Evolutionary conservation across 495 filamentous ascomycete species (phyloP).

Genomic region (Letharia lupina): DNA sequence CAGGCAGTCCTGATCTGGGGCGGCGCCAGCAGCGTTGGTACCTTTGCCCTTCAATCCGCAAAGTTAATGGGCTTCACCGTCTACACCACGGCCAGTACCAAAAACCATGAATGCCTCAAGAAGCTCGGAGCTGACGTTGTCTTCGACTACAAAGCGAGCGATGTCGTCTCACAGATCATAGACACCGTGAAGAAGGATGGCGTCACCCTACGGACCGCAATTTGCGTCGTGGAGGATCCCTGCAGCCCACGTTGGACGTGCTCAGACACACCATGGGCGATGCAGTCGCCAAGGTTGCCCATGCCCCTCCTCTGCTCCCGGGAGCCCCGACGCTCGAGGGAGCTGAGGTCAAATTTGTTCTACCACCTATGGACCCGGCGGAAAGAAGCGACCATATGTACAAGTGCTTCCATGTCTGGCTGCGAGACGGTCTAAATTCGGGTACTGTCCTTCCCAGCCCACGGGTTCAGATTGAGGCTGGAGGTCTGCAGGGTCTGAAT

Average conservation of each 20-base stretch:
- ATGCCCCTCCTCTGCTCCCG: neutral
- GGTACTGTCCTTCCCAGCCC: conserved; percentile 10
- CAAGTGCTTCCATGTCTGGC: conserved; percentile 3
- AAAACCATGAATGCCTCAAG: conserved; percentile 31
- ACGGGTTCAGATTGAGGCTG: neutral
- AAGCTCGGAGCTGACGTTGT: conserved; percentile 27
- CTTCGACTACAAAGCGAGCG: conserved; percentile 29
- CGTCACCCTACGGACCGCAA: conserved; percentile 9
- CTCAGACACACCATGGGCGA: neutral
- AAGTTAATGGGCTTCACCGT: conserved; percentile 28
- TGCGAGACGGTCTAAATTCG: neutral
- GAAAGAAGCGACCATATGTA: neutral
- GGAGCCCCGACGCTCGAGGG: neutral
- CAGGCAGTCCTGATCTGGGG: conserved; percentile 32
- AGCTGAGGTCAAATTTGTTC: neutral
- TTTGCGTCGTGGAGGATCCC: conserved; percentile 11
- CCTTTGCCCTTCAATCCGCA: conserved; percentile 32
- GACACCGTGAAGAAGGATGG: conserved; percentile 20
- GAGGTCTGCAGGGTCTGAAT: conserved; percentile 16
- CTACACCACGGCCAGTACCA: conserved; percentile 27
- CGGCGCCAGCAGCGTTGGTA: conserved; percentile 30
- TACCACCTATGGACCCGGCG: neutral
- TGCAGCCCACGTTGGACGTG: neutral
- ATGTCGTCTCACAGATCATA: conserved; percentile 29
- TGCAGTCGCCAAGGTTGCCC: neutral